Conservation (phyloP, 140 eudicot genomes). For the Ambrosia hybrid region DNA sequence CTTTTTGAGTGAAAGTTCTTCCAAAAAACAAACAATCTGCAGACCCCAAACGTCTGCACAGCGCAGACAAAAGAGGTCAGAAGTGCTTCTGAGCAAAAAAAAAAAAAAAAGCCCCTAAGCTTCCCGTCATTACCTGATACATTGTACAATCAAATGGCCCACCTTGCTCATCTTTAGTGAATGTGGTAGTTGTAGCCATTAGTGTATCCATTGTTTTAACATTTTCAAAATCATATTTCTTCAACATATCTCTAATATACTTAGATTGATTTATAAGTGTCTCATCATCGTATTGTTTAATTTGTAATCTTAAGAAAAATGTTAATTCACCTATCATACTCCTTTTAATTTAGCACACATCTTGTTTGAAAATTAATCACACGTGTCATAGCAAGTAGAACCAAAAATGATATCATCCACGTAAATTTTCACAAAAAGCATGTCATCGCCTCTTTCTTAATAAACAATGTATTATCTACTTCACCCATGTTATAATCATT, state of each 20-base stretch:
- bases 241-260: too few species aligned
- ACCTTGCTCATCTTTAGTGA: neutral
- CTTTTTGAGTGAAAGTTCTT: too few species aligned
- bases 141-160: neutral
- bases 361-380: neutral
- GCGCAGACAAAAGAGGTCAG: too few species aligned
- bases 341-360: neutral
- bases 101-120: neutral
- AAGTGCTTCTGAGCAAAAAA: too few species aligned
- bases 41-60: too few species aligned
- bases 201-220: neutral
- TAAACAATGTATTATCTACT: neutral
- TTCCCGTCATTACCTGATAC: neutral
- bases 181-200: neutral
- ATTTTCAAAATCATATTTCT: too few species aligned
- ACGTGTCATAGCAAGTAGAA: neutral
- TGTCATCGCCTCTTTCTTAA: neutral
- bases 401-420: neutral
- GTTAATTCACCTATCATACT: neutral
- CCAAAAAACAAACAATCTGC: too few species aligned
- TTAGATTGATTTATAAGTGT: neutral
- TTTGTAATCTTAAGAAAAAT: neutral
- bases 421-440: neutral
- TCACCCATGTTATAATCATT: neutral
- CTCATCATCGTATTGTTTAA: neutral